Percentiles rank a stretch among this genome's conserved stretches.
Evolutionary conservation across 768 basidiomycete species (phyloP).

Genomic region (Macrocybe gigantea): DNA sequence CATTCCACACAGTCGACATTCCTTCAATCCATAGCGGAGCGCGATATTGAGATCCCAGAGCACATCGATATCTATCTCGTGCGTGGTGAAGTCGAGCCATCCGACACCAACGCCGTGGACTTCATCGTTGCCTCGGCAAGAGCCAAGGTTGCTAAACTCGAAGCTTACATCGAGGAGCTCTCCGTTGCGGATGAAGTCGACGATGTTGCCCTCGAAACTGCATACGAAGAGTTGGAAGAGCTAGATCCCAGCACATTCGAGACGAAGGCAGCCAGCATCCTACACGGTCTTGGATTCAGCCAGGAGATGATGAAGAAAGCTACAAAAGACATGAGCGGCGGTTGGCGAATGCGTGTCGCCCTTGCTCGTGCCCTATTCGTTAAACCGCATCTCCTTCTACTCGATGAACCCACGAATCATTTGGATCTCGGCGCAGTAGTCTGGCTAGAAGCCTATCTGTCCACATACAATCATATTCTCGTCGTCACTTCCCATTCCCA

Average conservation of each 20-base stretch:
- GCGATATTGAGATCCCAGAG: constrained; percentile 89
- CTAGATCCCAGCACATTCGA: constrained; percentile 95
- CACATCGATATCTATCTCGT: constrained; percentile 99
- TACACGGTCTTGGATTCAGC: constrained; percentile 95
- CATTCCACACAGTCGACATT: constrained; percentile 74
- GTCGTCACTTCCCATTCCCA: constrained; percentile 98
- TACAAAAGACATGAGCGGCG: constrained; percentile 98
- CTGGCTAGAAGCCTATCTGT: constrained; percentile 97
- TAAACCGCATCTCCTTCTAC: constrained; percentile 90
- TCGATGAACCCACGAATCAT: constrained; percentile 93
- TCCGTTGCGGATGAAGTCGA: constrained; percentile 87
- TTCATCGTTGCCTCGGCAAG: constrained; percentile 92
- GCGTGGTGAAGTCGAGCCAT: constrained; percentile 91
- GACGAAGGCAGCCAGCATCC: constrained; percentile 89
- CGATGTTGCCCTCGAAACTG: constrained; percentile 78
- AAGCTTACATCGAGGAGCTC: constrained; percentile 90
- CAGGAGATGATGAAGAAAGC: constrained; percentile 91
- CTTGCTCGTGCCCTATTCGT: constrained; percentile 94
- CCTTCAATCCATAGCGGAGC: constrained; percentile 90
- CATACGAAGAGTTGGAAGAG: constrained; percentile 96
- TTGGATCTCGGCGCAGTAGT: constrained; percentile 97
- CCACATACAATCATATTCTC: constrained; percentile 98
- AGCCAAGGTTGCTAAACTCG: constrained; percentile 89
- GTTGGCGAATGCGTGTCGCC: constrained; percentile 98
- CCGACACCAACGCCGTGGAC: constrained; percentile 93